Evolutionary conservation across 768 basidiomycete species (phyloP).

Genomic region (Cystofilobasidium ferigula): DNA sequence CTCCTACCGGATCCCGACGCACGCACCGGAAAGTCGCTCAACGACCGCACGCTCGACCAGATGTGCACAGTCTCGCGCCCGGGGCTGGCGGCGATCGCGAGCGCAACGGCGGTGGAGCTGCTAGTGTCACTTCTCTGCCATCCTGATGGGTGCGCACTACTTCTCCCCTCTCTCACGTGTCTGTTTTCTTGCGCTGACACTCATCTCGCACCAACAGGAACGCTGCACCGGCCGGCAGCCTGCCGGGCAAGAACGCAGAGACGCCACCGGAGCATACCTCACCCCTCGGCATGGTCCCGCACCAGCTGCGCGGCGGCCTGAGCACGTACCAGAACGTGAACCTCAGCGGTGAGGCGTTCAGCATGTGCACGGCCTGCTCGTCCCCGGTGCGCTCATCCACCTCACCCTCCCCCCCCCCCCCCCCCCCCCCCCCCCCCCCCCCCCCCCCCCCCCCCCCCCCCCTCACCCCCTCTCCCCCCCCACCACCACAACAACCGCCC

Average conservation of each 20-base stretch:
- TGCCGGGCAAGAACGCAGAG: conserved; percentile 29
- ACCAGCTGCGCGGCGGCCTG: conserved; percentile 84
- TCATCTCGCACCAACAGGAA: conserved; percentile 37
- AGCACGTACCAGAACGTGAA: conserved; percentile 73
- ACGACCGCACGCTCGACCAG: conserved; percentile 89
- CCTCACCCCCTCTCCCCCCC: not conserved
- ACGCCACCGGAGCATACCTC: conserved; percentile 24
- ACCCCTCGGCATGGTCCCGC: conserved; percentile 55
- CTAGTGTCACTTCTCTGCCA: conserved; percentile 81
- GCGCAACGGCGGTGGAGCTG: conserved; percentile 83
- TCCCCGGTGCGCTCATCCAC: conserved; percentile 48
- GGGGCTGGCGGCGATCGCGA: conserved; percentile 82
- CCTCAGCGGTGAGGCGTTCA: conserved; percentile 76
- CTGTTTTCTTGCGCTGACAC: not conserved
- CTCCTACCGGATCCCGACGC: too few species aligned
- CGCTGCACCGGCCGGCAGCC: conserved; percentile 61
- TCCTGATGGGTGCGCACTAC: conserved; percentile 56
- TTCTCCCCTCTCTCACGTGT: not conserved
- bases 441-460: not conserved
- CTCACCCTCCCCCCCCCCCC: too few species aligned
- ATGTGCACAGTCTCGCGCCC: conserved; percentile 99
- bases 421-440: not conserved
- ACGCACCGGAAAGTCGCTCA: too few species aligned
- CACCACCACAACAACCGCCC: too few species aligned
- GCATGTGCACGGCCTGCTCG: conserved; percentile 81